Percentiles rank a stretch among this genome's conserved stretches.
Conservation (phyloP, 768 basidiomycete genomes). For the Boletus sp. region DNA sequence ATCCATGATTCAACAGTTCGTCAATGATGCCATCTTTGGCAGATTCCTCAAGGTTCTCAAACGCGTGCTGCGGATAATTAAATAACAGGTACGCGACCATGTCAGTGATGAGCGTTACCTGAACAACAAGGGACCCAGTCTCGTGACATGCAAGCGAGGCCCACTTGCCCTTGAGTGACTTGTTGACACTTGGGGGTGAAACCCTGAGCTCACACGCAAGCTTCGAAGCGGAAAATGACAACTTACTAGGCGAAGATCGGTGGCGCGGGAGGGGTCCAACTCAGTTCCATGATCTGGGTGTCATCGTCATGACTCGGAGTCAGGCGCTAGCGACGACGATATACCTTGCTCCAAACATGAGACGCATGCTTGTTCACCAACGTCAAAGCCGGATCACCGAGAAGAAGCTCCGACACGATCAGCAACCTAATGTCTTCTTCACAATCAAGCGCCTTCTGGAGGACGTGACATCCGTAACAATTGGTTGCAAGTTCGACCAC, state of each 20-base stretch:
- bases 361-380: slow-evolving; percentile 89
- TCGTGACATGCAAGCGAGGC: slow-evolving; percentile 87
- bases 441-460: slow-evolving; percentile 87
- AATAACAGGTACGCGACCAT: slow-evolving; percentile 1
- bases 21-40: slow-evolving; percentile 85
- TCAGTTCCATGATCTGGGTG: slow-evolving; percentile 80
- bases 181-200: slow-evolving; percentile 62
- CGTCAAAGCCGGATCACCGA: slow-evolving; percentile 82
- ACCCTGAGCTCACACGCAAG: neutral
- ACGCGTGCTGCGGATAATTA: slow-evolving; percentile 57
- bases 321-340: neutral
- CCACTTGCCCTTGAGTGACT: slow-evolving; percentile 85
- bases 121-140: slow-evolving; percentile 84
- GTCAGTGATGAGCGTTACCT: slow-evolving; percentile 42
- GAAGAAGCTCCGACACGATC: slow-evolving; percentile 80
- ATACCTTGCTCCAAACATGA: slow-evolving; percentile 89
- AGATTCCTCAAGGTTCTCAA: slow-evolving; percentile 79
- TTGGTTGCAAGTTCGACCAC: slow-evolving; percentile 86
- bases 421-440: slow-evolving; percentile 82
- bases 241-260: slow-evolving; percentile 85
- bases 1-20: slow-evolving; percentile 74
- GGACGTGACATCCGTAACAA: slow-evolving; percentile 85
- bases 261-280: slow-evolving; percentile 82
- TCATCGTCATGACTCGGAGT: slow-evolving; percentile 4
- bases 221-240: neutral